Evolutionary conservation across 2,329 filamentous ascomycete genomes (phyloP).

Genomic region (Raffaelea albimanens): DNA sequence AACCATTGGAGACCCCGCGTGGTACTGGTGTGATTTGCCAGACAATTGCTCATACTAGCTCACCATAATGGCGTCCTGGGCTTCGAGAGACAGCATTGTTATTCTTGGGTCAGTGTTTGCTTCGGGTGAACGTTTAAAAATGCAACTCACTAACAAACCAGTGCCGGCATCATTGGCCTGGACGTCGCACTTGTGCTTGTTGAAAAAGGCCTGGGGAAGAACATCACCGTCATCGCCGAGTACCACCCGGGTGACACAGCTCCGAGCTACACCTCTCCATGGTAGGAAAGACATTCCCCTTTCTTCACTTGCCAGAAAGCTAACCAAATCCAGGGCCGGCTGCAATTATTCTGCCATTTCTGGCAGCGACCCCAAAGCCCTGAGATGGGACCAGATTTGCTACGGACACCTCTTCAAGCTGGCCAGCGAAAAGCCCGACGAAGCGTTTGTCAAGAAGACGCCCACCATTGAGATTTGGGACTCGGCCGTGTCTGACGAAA

Average conservation of each 20-base stretch:
- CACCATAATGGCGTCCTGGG: background rate
- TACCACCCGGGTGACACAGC: slow-evolving; percentile 30
- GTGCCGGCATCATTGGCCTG: slow-evolving; percentile 29
- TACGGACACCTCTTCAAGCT: slow-evolving; percentile 27
- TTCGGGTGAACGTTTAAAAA: background rate
- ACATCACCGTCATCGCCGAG: slow-evolving; percentile 28
- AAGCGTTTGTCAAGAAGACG: slow-evolving; percentile 26
- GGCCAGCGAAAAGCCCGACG: slow-evolving; percentile 19
- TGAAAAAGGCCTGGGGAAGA: slow-evolving; percentile 21
- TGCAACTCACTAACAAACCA: slow-evolving; percentile 7
- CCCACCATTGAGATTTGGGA: slow-evolving; percentile 32
- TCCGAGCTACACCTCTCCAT: slow-evolving; percentile 30
- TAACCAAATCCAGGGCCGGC: background rate
- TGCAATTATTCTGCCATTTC: slow-evolving; percentile 36
- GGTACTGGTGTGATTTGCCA: too few species aligned
- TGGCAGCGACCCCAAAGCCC: slow-evolving; percentile 28
- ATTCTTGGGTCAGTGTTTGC: slow-evolving; percentile 1
- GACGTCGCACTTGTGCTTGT: slow-evolving; percentile 27
- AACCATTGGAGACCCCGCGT: too few species aligned
- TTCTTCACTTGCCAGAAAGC: background rate
- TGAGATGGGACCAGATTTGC: slow-evolving; percentile 30
- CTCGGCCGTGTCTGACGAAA: slow-evolving; percentile 25
- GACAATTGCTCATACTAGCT: too few species aligned
- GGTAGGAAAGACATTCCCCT: slow-evolving; percentile 18
- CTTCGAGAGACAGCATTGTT: slow-evolving; percentile 8